Evolutionary conservation across 192 early-diverging fungal genomes (phyloP), one percentile per base, ranked within the genome.

Genomic region (Allomyces javanicus): DNA sequence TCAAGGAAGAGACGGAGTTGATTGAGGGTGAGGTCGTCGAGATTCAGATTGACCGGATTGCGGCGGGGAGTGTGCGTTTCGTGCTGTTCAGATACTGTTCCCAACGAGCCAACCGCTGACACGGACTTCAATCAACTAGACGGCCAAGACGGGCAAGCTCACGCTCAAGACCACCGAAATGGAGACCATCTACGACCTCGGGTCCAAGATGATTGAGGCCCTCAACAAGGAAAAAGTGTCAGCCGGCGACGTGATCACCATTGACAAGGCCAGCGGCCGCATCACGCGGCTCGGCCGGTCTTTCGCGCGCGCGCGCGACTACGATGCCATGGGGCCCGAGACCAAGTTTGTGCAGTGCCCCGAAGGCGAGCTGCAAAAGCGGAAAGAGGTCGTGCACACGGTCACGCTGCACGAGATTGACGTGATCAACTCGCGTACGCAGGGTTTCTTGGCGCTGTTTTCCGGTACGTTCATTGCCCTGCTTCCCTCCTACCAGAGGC

Each of bases 1-100:
- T 99, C 72, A 99, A 97, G 71, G 96, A 99, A 75, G 94, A 97
- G 73, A 92, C 94, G 23, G 96, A 99, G 73, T 73, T 97, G 61
- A 95, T 99, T 68, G 94, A 99, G 75, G 96, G 94, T 65, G 96
- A 99, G 75, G 93, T 99, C 10, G 96, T 99, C 0, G 96, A 99
- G 75, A 90, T 99, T 44, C 92, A 97, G 69, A 88, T 99, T 62
- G 96, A 99, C 68, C 81, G 92, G 61, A 90, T 89, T 24, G 84
- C 89, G 33, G 92, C 92, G 9, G 91, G 93, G 33, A 40, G 33
- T 40, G 33, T 40, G 9, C 33, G 33, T 40, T 40, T 3, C 2
- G 2, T 40, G 3, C 7, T 40, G 33, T 40, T 40, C 33, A 7
- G 33, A 43, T 43, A 23, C 25, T 19, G 27, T 70, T 25, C 11